Conservation (phyloP, 2,329 filamentous ascomycete species). For the Zarea fungicola region DNA sequence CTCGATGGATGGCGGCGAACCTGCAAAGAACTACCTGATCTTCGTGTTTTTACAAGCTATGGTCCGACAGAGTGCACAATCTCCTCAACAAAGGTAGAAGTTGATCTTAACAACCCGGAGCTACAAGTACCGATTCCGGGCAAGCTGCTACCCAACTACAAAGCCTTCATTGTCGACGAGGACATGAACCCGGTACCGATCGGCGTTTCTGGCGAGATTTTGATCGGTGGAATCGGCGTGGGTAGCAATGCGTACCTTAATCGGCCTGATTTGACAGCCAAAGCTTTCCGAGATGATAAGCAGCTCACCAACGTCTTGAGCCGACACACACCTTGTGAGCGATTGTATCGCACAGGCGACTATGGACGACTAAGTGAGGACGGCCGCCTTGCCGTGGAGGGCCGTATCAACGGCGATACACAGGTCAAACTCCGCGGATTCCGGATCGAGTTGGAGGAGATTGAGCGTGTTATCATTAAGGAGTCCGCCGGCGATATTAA, state of each 20-base stretch:
- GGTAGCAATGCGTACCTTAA: slow-evolving; percentile 32
- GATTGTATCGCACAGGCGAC: neutral
- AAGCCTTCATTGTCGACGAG: slow-evolving; percentile 35
- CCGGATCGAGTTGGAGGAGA: slow-evolving; percentile 37
- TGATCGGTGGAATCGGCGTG: slow-evolving; percentile 32
- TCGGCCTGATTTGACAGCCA: too few relatives aligned
- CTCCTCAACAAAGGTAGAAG: too few relatives aligned
- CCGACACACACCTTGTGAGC: too few relatives aligned
- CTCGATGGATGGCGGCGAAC: too few relatives aligned
- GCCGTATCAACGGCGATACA: slow-evolving; percentile 30
- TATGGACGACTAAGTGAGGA: slow-evolving; percentile 13
- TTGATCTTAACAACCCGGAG: too few relatives aligned
- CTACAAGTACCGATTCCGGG: neutral
- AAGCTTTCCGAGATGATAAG: too few relatives aligned
- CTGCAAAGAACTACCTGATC: too few relatives aligned
- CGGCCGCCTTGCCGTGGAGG: slow-evolving; percentile 25
- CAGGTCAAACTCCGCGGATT: slow-evolving; percentile 36
- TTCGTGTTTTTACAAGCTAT: slow-evolving; percentile 5
- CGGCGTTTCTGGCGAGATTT: slow-evolving; percentile 16
- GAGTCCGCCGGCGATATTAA: neutral
- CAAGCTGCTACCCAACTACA: slow-evolving; percentile 21
- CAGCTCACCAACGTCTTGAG: too few relatives aligned
- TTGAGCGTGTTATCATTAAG: slow-evolving; percentile 9
- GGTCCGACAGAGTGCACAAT: slow-evolving; percentile 12
- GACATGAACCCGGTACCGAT: slow-evolving; percentile 15